Base-by-base conservation (phyloP, 306 rosid genomes). In the Mimosa bimucronata region DNA sequence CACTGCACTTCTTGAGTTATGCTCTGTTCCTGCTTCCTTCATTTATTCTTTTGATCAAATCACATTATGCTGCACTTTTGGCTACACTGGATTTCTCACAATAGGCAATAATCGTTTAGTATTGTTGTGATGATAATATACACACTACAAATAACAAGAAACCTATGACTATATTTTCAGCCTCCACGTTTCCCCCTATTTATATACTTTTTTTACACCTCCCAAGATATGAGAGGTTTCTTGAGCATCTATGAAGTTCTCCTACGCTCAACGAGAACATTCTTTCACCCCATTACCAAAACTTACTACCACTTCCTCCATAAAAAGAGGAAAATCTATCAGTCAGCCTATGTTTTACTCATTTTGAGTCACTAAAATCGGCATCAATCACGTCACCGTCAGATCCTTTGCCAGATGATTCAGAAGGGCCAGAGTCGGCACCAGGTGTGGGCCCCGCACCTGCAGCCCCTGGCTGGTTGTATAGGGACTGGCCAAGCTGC, bases 361-460 rank as follows among this genome's bases (percentile, higher is more conserved):
- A 87, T 78, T 90, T 90, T 77, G 92, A 90, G 78, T 92, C 97
- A 0, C 91, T 89, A 72, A 94, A 94, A 84, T 94, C 96, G 0
- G 97, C 96, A 81, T 92, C 98, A 6, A 92, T 92, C n/a, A 94
- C 96, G 0, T 92, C 98, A 1, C 94, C 96, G 1, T 92, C 92
- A 0, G 94, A 79, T 62, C 97, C 97, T 50, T 87, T 86, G 85
- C 81, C 87, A 0, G 97, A 84, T 26, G 97, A 84, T 37, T 85
- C 96, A 1, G 97, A 86, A 3, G 96, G 88, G 34, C 96, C 94
- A 38, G 97, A 53, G 53, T 90, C 94, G 0, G 55, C 75, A 40
- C 91, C 91, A 1, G 94, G 91, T 0, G 93, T 19, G 15, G 89
- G 86, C 0, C 89, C 89, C 9, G 86, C 60, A 0, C 90, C 90